Percentiles rank a stretch among this genome's conserved stretches.
These are phyloP conservation scores for Calocera viscosa DNA, from an alignment of 768 basidiomycete genomes.

Conservation along the genomic window DNA sequence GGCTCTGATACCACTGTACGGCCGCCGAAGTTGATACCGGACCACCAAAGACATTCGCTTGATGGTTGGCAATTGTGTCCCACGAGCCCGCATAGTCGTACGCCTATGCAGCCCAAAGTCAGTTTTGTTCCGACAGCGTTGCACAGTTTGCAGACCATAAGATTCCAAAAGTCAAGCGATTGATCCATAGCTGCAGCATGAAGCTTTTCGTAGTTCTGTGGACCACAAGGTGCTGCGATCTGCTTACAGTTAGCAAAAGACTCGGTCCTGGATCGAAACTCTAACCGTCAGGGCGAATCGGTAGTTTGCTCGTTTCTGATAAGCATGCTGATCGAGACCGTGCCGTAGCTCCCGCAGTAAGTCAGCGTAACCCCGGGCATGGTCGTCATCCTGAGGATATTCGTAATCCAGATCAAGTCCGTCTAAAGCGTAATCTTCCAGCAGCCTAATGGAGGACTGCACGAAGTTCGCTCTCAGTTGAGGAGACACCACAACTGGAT, in stretches of 20 bases:
- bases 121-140: slow-evolving; percentile 2
- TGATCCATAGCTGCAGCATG: slow-evolving; percentile 73
- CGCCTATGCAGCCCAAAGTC: not conserved
- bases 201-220: slow-evolving; percentile 70
- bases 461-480: slow-evolving; percentile 62
- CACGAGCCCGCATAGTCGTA: slow-evolving; percentile 34
- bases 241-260: slow-evolving; percentile 24
- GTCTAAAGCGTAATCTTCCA: slow-evolving; percentile 86
- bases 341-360: slow-evolving; percentile 62
- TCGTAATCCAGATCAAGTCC: slow-evolving; percentile 91
- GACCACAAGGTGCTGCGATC: slow-evolving; percentile 90
- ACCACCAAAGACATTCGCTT: slow-evolving; percentile 70
- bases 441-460: slow-evolving; percentile 56
- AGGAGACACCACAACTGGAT: slow-evolving; percentile 61
- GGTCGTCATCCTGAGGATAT: slow-evolving; percentile 64
- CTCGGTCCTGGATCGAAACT: slow-evolving; percentile 7
- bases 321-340: slow-evolving; percentile 63
- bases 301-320: slow-evolving; percentile 46
- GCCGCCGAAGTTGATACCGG: slow-evolving; percentile 50
- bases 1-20: slow-evolving; percentile 53
- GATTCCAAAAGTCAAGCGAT: slow-evolving; percentile 88
- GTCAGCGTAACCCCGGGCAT: slow-evolving; percentile 75
- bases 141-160: slow-evolving; percentile 48
- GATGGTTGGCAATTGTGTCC: slow-evolving; percentile 41
- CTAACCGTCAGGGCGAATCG: slow-evolving; percentile 64